Conservation (phyloP, 164 flowering plant genomes). For the Umbilicus rupestris region DNA sequence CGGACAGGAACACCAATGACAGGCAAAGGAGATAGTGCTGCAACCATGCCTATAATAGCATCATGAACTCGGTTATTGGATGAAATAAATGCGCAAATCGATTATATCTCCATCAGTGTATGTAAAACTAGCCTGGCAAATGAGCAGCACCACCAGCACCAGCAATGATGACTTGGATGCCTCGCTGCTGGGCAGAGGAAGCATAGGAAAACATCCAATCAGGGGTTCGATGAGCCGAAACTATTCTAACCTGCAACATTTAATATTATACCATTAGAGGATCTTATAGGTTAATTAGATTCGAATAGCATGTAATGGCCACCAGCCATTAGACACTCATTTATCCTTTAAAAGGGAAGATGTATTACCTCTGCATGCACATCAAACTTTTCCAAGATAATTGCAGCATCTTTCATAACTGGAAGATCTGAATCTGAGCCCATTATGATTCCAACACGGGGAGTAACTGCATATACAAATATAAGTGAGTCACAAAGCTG, state of each 20-base stretch:
- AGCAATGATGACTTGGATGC: slow-evolving; percentile 78
- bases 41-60: slow-evolving; percentile 78
- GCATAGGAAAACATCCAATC: slow-evolving; percentile 84
- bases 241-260: slow-evolving; percentile 67
- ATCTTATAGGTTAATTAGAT: neutral
- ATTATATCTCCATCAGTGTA: neutral
- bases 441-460: slow-evolving; percentile 88
- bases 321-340: too few relatives aligned
- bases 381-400: slow-evolving; percentile 49
- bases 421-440: slow-evolving; percentile 98
- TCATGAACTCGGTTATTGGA: slow-evolving; percentile 1
- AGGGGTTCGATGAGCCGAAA: slow-evolving; percentile 97
- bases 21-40: slow-evolving; percentile 78
- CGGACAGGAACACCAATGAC: slow-evolving; percentile 95
- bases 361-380: slow-evolving; percentile 60
- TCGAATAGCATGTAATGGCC: neutral
- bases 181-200: slow-evolving; percentile 59
- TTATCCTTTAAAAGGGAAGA: too few relatives aligned
- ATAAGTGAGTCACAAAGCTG: neutral
- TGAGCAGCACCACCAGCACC: slow-evolving; percentile 99
- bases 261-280: too few relatives aligned
- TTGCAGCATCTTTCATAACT: slow-evolving; percentile 82
- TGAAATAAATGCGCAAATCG: neutral
- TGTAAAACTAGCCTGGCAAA: slow-evolving; percentile 59
- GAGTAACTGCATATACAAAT: slow-evolving; percentile 29